Percentiles rank a stretch among this genome's conserved stretches.
Conservation (phyloP, 805 yeast species). For the Pichia paraexigua region DNA sequence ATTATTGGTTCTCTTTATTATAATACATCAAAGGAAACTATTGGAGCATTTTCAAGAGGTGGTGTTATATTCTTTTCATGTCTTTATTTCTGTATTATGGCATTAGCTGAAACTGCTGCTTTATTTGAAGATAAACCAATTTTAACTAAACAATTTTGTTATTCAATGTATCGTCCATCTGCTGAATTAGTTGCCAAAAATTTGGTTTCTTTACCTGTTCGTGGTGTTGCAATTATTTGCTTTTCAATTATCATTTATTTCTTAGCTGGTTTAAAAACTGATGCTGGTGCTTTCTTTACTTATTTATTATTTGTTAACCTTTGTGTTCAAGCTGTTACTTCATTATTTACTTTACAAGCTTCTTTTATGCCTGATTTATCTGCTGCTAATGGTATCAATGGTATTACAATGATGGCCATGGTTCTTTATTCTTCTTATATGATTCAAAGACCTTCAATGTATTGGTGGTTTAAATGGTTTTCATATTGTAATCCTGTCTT, state of each 20-base stretch:
- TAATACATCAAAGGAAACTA: slow-evolving; percentile 40
- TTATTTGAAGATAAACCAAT: slow-evolving; percentile 56
- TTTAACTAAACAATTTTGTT: slow-evolving; percentile 55
- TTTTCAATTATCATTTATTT: slow-evolving; percentile 43
- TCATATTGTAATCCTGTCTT: slow-evolving; percentile 42
- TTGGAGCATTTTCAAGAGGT: slow-evolving; percentile 55
- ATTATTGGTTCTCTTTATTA: slow-evolving; percentile 55
- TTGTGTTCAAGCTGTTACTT: slow-evolving; percentile 38
- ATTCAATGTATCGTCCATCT: slow-evolving; percentile 54
- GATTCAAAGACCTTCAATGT: slow-evolving; percentile 50
- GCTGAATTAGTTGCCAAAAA: slow-evolving; percentile 56
- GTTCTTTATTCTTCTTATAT: slow-evolving; percentile 57
- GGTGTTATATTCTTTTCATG: slow-evolving; percentile 56
- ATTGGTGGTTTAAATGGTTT: slow-evolving; percentile 58
- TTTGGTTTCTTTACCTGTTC: slow-evolving; percentile 49
- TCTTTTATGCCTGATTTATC: slow-evolving; percentile 40
- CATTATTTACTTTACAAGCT: slow-evolving; percentile 48
- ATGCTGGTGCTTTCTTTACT: slow-evolving; percentile 50
- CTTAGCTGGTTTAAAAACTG: slow-evolving; percentile 41
- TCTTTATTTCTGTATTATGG: slow-evolving; percentile 51
- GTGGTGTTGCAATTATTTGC: slow-evolving; percentile 40
- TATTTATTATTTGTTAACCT: slow-evolving; percentile 35
- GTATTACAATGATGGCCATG: slow-evolving; percentile 42
- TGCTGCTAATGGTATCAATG: slow-evolving; percentile 53
- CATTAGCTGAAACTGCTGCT: slow-evolving; percentile 53